Evolutionary conservation across 805 yeast genomes (phyloP).

Genomic region (Blastobotrys peoriensis): DNA sequence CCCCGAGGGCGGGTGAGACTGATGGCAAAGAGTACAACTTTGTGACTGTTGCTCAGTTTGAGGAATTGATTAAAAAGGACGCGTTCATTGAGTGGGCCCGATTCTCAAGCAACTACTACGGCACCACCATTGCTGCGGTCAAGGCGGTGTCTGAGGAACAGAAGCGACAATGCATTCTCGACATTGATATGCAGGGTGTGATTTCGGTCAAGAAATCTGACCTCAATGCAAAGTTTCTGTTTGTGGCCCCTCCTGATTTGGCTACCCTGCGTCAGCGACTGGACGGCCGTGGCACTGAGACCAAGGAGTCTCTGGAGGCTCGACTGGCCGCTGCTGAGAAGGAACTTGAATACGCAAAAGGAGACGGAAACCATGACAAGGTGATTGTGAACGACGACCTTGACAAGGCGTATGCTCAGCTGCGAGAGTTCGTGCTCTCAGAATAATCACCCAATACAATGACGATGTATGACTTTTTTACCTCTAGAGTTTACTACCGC

Average conservation of each 20-base stretch:
- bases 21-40: conserved; percentile 90
- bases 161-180: conserved; percentile 81
- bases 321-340: conserved; percentile 82
- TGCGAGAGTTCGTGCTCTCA: conserved; percentile 50
- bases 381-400: conserved; percentile 86
- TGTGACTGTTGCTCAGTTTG: conserved; percentile 71
- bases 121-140: conserved; percentile 85
- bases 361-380: conserved; percentile 83
- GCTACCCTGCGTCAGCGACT: conserved; percentile 72
- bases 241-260: conserved; percentile 88
- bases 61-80: conserved; percentile 61
- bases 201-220: conserved; percentile 78
- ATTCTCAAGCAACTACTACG: conserved; percentile 96
- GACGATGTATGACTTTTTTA: no score
- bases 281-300: conserved; percentile 90
- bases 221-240: conserved; percentile 78
- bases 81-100: conserved; percentile 97
- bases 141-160: conserved; percentile 51
- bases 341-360: conserved; percentile 81
- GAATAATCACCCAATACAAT: no score
- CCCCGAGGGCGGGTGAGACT: conserved; percentile 86
- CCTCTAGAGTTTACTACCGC: no score
- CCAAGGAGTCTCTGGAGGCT: conserved; percentile 74
- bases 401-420: conserved; percentile 78
- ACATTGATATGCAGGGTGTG: conserved; percentile 99